Evolutionary conservation across 495 filamentous ascomycete genomes (phyloP).

Genomic region (Pyrenopolyporus hunteri): DNA sequence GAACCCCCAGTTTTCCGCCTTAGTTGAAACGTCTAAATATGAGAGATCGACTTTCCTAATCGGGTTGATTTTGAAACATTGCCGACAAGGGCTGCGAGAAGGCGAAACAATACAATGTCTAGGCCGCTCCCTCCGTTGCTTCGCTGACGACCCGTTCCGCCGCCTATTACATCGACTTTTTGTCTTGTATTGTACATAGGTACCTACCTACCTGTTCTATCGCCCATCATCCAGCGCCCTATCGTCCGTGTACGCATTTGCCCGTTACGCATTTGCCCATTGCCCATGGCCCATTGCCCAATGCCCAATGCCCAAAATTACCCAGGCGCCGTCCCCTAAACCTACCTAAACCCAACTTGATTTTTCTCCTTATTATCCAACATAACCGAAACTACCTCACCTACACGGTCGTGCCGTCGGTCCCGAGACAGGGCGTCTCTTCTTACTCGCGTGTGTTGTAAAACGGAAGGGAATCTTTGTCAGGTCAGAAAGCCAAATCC

Average conservation of each 20-base stretch:
- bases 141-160: too few species aligned
- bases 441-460: slow-evolving; percentile 5
- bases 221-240: too few species aligned
- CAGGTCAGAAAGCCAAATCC: not conserved
- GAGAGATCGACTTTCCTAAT: slow-evolving; percentile 44
- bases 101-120: slow-evolving; percentile 33
- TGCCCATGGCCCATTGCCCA: not conserved
- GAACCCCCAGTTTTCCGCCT: slow-evolving; percentile 38
- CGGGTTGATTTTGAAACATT: slow-evolving; percentile 40
- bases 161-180: too few species aligned
- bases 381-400: slow-evolving; percentile 14
- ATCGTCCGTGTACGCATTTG: too few species aligned
- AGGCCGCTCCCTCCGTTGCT: slow-evolving; percentile 1
- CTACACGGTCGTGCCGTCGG: slow-evolving; percentile 19
- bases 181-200: too few species aligned
- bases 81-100: slow-evolving; percentile 40
- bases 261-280: too few species aligned
- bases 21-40: slow-evolving; percentile 44
- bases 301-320: not conserved
- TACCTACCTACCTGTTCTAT: too few species aligned
- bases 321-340: not conserved
- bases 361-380: slow-evolving; percentile 9
- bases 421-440: slow-evolving; percentile 36
- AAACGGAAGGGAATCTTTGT: slow-evolving; percentile 11
- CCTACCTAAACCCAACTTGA: not conserved